Evolutionary conservation across 768 basidiomycete genomes (phyloP), one percentile per base, ranked within the genome.

Genomic region (Calocybe gangraenosa): DNA sequence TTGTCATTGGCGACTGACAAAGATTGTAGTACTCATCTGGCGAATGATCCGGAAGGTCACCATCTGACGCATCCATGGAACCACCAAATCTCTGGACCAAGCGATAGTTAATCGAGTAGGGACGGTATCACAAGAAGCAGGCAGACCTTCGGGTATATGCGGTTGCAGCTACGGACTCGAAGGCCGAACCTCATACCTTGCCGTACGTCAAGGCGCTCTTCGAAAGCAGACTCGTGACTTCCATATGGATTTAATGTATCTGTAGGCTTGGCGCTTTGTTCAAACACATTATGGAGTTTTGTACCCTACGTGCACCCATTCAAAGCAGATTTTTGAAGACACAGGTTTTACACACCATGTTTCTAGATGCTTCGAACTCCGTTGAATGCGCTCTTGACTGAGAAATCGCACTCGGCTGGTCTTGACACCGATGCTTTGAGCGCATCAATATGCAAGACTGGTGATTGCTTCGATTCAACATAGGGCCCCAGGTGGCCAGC

Each of bases 171-270:
- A 31, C 65, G 61, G 41, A 65, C 51, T 8, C 51, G 37, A n/a
- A 71, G 43, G 25, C 7, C 61, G 61, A 8, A 63, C 53, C n/a
- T 44, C 50, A 18, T 56, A 53, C 38, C 65, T 14, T 35, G 6
- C 14, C 34, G 59, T 30, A 48, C 49, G 11, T 52, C 48, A 20
- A 69, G 53, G 47, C 65, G 69, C 32, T 60, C 55, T 32, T 58
- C 56, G 37, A 73, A 70, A 8, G 64, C 61, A 0, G 50, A 53
- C 46, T 66, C 67, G 44, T 70, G 66, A 47, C 71, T 68, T 14
- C 68, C 59, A 33, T 70, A 71, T 6, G 65, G 68, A 40, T 73
- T 68, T 18, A 71, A 53, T 8, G 68, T 68, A 44, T 67, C 58
- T 20, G 70, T 55, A 15, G 67, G 65, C 41, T 65, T 64, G 13